Base-by-base conservation (phyloP, 2,329 filamentous ascomycete genomes). In the Cordyceps javanica region DNA sequence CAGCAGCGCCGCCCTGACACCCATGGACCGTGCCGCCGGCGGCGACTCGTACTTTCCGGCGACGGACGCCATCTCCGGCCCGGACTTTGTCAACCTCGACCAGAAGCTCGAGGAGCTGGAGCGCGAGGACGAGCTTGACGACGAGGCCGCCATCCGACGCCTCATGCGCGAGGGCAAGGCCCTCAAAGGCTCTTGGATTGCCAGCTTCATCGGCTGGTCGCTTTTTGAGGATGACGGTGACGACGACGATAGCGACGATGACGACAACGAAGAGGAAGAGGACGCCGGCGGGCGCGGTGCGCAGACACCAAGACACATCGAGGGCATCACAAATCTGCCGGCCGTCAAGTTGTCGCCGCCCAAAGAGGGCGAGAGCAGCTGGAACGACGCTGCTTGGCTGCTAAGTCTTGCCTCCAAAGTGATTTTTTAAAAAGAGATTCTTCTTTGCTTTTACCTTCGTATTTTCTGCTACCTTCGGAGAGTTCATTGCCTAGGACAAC, bases 341-440 rank as follows among this genome's bases (percentile, higher is more conserved):
- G 73, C 77, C 49, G 77, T 81, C 50, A 70, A 70, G 10, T 71
- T 85, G 66, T 81, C 66, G 32, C 73, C 76, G 10, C 73, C 74
- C 52, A 77, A 77, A 42, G 72, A 76, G 9, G 78, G 86, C 53
- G 78, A 82, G 44, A 83, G 82, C 16, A 80, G 79, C 9, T 88
- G 85, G 85, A 78, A 82, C 59, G 86, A 88, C 69, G 85, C 84
- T 26, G 83, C 83, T 16, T 89, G 85, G 86, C 69, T 89, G 48
- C 70, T 88, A 57, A 85, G 79, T 61, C 83, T 88, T 61, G 85
- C 84, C 11, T 79, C 80, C 26, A 85, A 83, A 65, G 80, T 86
- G 45, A 72, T 86, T 63, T 75, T 85, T 61, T 85, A 70, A 73
- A 30, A 5, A 10, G n/a, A n/a, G n/a, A n/a, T n/a, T n/a, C n/a